Evolutionary conservation across 306 rosid species (phyloP), one percentile per base, ranked within the genome.

Genomic region (Medicago ruthenica): DNA sequence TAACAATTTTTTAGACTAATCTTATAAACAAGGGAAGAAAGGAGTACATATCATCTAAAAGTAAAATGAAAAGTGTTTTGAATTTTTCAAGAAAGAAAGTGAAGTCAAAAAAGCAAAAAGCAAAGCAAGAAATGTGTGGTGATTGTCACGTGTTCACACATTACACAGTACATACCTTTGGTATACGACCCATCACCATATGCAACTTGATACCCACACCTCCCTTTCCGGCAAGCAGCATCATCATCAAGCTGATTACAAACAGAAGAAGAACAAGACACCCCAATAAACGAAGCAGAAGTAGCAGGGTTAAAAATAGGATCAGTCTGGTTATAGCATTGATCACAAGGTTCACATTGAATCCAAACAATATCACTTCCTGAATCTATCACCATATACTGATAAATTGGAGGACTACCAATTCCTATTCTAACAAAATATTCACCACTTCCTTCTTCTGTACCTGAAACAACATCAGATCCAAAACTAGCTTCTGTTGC

Each of bases 341-440:
- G 87, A 58, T 36, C 62, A 39, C 98, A 93, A 11, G 98, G 98
- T 59, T 88, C 86, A 58, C 98, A 93, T 64, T 93, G 98, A 22
- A 93, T 89, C 98, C 98, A 93, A 0, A 93, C 89, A 5, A 93
- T 82, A 57, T 93, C 98, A 11, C 98, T 93, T 0, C 98, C 98
- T 0, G 97, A 88, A 69, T 93, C 98, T 7, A 93, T 86, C 1
- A 91, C 98, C 74, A 93, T 71, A 71, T 88, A 88, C 63, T 91
- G 98, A 55, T 78, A 91, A 13, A 81, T 89, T 0, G 96, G 79
- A 20, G 98, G 98, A 80, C 92, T 91, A 0, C 98, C 98, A 0
- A 93, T 84, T 10, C 97, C 98, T 18, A 93, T 89, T 77, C 97
- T 78, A 0, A 91, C 85, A 9, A 93, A 89, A 54, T 93, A 93